A percentile compares a stretch with the other conserved stretches of the same genome.
phyloP scores from a whole-genome alignment of 2,329 filamentous ascomycete species.

The Cryphonectria radicalis region DNA sequence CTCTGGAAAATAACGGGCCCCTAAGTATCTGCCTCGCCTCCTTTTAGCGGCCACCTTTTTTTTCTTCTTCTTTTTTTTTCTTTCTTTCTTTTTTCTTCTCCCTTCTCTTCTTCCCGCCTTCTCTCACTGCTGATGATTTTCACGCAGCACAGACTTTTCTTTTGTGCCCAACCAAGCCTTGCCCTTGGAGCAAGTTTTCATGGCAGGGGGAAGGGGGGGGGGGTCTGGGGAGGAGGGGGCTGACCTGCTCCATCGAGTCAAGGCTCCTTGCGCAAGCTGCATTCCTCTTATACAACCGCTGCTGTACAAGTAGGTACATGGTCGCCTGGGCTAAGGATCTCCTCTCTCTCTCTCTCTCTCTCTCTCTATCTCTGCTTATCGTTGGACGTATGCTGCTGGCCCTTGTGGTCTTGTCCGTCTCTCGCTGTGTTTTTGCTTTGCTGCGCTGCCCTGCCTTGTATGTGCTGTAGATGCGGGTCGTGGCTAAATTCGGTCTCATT shows the following conservation, averaged over 20 bases:
- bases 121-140: background rate
- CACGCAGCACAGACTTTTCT: conserved; percentile 3
- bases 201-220: background rate
- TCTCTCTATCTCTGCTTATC: background rate
- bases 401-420: background rate
- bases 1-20: background rate
- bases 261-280: conserved; percentile 25
- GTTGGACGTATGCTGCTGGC: conserved; percentile 4
- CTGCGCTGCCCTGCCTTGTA: too few relatives aligned
- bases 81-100: too few relatives aligned
- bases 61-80: too few relatives aligned
- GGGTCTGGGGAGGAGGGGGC: conserved; percentile 3
- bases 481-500: conserved; percentile 25
- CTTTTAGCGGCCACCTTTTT: background rate
- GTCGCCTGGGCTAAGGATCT: conserved; percentile 9
- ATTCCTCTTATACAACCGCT: conserved; percentile 20
- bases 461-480: conserved; percentile 21
- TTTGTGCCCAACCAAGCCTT: conserved; percentile 10
- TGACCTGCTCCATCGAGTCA: conserved; percentile 29
- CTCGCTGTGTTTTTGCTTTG: background rate
- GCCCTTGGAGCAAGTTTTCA: conserved; percentile 4
- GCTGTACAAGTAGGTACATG: background rate
- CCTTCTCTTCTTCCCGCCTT: too few relatives aligned
- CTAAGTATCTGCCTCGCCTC: background rate
- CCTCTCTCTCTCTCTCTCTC: too few relatives aligned